phyloP scores from a whole-genome alignment of 176 grass and related monocot genomes.

The Sorghum bicolor region DNA sequence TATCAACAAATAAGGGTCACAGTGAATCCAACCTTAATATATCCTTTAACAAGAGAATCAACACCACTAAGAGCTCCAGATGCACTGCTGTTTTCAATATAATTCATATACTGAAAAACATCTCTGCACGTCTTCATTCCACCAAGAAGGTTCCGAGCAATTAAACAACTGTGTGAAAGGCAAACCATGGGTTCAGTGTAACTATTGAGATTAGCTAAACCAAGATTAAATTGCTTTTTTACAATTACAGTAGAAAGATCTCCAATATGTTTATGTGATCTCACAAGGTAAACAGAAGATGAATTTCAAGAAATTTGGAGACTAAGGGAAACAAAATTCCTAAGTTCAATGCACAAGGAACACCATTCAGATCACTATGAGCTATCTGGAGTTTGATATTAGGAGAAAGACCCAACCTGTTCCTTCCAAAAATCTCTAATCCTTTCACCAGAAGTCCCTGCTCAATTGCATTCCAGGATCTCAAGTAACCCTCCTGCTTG shows the following conservation, averaged over 20 bases:
- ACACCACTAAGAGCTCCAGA: slow-evolving; percentile 60
- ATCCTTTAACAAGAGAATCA: slow-evolving; percentile 90
- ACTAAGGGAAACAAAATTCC: neutral
- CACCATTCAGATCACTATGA: neutral
- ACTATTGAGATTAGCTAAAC: slow-evolving; percentile 16
- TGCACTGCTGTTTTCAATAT: slow-evolving; percentile 61
- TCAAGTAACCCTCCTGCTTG: slow-evolving; percentile 47
- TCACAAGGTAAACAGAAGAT: neutral
- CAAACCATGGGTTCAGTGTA: slow-evolving; percentile 30
- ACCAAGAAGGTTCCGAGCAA: slow-evolving; percentile 85
- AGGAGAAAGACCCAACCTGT: slow-evolving; percentile 49
- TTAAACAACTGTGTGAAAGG: slow-evolving; percentile 65
- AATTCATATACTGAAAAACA: slow-evolving; percentile 86
- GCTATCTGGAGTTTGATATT: neutral
- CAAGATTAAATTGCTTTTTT: neutral
- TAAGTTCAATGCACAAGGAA: neutral
- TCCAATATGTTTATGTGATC: neutral
- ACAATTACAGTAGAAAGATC: neutral
- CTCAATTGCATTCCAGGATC: slow-evolving; percentile 81
- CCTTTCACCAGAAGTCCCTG: slow-evolving; percentile 93
- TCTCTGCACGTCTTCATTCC: slow-evolving; percentile 97
- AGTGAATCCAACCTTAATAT: slow-evolving; percentile 56
- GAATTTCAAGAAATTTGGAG: slow-evolving; percentile 3
- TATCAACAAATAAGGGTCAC: neutral
- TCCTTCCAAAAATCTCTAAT: slow-evolving; percentile 88